phyloP scores from a whole-genome alignment of 805 yeast genomes.

The Tetrapisispora phaffii region DNA sequence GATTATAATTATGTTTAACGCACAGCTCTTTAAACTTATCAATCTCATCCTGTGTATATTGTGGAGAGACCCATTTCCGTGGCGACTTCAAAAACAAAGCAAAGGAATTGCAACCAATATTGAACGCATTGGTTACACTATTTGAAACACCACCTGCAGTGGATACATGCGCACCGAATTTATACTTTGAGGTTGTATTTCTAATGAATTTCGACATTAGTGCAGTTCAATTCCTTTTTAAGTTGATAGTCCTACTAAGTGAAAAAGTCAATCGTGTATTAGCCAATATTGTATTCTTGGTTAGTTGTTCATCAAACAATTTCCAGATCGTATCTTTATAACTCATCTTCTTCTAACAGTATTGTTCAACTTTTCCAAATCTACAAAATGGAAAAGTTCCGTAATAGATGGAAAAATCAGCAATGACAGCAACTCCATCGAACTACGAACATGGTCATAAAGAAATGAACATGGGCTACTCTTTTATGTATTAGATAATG shows the following conservation, averaged over 20 bases:
- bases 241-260: too few species aligned
- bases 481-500: too few species aligned
- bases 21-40: conserved; percentile 56
- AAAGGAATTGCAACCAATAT: conserved; percentile 60
- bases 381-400: neutral
- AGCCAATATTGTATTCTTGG: too few species aligned
- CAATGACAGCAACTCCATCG: neutral
- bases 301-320: too few species aligned
- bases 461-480: neutral
- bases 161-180: conserved; percentile 85
- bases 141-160: conserved; percentile 73
- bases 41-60: conserved; percentile 57
- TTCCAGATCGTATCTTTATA: too few species aligned
- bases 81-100: conserved; percentile 88
- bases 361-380: too few species aligned
- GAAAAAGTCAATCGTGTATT: too few species aligned
- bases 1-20: conserved; percentile 52
- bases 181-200: conserved; percentile 37
- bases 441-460: too few species aligned
- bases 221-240: neutral
- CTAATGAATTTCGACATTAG: conserved; percentile 25
- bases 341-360: too few species aligned
- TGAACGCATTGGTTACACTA: conserved; percentile 49
- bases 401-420: neutral
- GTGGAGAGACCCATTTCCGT: conserved; percentile 83